Base-by-base conservation (phyloP, 192 early-diverging fungal species). In the Podila epicladia region DNA sequence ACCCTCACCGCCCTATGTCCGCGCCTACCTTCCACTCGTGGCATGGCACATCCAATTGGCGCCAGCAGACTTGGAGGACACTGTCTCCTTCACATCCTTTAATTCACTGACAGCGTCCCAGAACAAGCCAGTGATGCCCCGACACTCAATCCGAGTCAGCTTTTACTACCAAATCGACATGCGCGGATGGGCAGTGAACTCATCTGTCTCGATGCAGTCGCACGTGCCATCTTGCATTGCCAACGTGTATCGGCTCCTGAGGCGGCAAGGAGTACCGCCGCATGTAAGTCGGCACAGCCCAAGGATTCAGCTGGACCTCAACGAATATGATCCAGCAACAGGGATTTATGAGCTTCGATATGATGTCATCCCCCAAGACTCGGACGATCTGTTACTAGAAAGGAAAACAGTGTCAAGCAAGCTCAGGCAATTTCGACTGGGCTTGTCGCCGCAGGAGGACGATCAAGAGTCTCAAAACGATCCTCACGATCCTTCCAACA, bases 111-210 rank as follows among this genome's bases (percentile, higher is more conserved):
- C 77, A 19, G 65, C 82, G 5, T 72, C 82, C 5, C 82, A 83
- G 26, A 69, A 72, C 48, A 69, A 73, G 33, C 77, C 77, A 19
- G 71, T 80, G 26, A 73, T 80, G 77, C 77, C 77, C 9, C 65
- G 77, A 60, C 82, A 83, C 37, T 76, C 74, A 0, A 75, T 83
- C 28, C 74, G 82, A n/a, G 82, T 83, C 69, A 76, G 74, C 24
- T 83, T 83, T 61, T 83, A 83, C 24, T 83, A 83, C 62, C 82
- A 83, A 65, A 72, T 83, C 20, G 82, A 83, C 26, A 72, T 83
- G 73, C 70, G 74, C 15, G 73, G 82, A 24, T 83, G 82, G 82
- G 73, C 82, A 0, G 74, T 75, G 51, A 83, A 83, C 20, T 83
- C 82, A 11, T 83, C 82, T 9, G 74, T 75, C 29, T 83, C 82